Conservation (phyloP, 2,329 filamentous ascomycete genomes). For the Fusarium sublunatum region DNA sequence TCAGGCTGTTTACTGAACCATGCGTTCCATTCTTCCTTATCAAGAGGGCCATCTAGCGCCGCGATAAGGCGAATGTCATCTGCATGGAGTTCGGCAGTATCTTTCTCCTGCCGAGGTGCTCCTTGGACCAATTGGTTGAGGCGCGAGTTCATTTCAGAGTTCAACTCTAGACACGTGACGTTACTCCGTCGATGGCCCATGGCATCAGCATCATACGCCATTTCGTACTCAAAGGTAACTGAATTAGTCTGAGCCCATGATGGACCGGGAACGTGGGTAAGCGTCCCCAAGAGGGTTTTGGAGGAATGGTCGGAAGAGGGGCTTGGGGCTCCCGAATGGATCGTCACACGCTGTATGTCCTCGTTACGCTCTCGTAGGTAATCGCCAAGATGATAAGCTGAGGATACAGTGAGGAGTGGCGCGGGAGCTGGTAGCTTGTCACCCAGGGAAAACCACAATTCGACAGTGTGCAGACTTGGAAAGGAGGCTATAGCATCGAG, state of each 20-base stretch:
- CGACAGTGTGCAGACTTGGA: constrained; percentile 12
- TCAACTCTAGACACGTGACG: constrained; percentile 9
- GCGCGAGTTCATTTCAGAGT: constrained; percentile 1
- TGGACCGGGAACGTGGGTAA: background rate
- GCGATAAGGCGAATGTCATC: constrained; percentile 3
- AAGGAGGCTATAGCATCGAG: constrained; percentile 14
- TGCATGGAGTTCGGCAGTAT: background rate
- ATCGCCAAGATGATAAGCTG: constrained; percentile 9
- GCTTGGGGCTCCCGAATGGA: constrained; percentile 10
- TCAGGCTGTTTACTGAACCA: background rate
- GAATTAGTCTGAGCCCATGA: constrained; percentile 4
- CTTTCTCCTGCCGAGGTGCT: background rate
- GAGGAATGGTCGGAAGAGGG: background rate
- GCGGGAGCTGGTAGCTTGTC: background rate
- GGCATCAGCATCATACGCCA: background rate
- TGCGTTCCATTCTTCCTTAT: constrained; percentile 2
- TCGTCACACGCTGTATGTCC: constrained; percentile 4
- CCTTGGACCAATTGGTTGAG: constrained; percentile 4
- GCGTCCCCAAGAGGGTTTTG: background rate
- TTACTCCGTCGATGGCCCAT: background rate
- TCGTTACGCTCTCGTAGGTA: constrained; percentile 10
- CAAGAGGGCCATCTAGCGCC: constrained; percentile 14
- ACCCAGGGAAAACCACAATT: constrained; percentile 14
- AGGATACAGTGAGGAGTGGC: constrained; percentile 6
- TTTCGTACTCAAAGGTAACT: constrained; percentile 11